Evolutionary conservation across 768 basidiomycete species (phyloP).

Genomic region (Tulasnella sp.): DNA sequence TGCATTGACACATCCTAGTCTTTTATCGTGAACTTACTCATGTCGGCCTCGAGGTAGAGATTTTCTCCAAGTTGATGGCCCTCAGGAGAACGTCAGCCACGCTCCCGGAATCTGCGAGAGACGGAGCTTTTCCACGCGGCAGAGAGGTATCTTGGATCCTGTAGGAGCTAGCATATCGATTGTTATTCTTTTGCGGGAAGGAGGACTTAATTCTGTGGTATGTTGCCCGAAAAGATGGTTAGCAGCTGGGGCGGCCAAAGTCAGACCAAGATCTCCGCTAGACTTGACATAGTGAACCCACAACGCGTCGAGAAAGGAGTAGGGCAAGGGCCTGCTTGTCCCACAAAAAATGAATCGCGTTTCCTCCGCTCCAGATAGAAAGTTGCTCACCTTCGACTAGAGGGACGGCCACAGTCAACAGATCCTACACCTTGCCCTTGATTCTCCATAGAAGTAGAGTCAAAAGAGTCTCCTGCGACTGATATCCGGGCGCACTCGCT

Average conservation of each 20-base stretch:
- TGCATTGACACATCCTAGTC: too few species aligned
- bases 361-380: neutral
- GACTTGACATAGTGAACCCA: neutral
- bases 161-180: too few species aligned
- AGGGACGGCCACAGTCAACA: neutral
- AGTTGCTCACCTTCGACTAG: neutral
- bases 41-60: too few species aligned
- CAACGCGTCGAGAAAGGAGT: neutral
- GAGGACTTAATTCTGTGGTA: neutral
- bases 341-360: neutral
- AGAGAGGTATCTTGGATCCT: too few species aligned
- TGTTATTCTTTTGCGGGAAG: too few species aligned
- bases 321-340: neutral
- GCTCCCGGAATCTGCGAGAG: too few species aligned
- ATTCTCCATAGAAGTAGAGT: too few species aligned
- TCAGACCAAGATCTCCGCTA: neutral
- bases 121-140: too few species aligned
- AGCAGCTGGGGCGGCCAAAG: neutral
- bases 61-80: too few species aligned
- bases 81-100: too few species aligned
- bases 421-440: neutral
- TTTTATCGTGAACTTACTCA: too few species aligned
- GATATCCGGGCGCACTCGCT: neutral
- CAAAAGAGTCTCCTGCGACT: too few species aligned
- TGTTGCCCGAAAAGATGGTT: neutral